Evolutionary conservation across 306 rosid species (phyloP), one percentile per base, ranked within the genome.

Genomic region (Heteromeles arbutifolia): DNA sequence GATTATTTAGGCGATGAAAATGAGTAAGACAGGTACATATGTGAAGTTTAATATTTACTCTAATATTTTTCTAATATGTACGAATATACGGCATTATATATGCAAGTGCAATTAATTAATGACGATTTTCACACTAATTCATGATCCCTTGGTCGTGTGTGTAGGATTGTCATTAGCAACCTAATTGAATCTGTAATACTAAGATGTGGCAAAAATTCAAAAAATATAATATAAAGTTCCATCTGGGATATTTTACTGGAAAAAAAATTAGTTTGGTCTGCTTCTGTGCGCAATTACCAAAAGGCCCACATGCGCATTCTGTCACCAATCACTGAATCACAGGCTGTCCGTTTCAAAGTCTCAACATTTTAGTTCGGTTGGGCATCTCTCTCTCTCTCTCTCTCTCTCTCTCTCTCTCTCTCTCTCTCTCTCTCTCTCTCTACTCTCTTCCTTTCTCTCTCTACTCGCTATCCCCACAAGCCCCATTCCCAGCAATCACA

Each of bases 401-500:
- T 14, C 37, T 12, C 37, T 50, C 17, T 65, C 78, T 18, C 65
- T 25, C 76, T 22, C 57, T 71, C 74, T 43, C 11, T 70, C 78
- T 14, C 37, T 12, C 37, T n/a, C n/a, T n/a, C n/a, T n/a, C n/a
- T n/a, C 76, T 22, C 57, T 71, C 74, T 43, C 11, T 70, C 78
- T 14, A 4, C 37, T 12, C 37, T 45, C 2, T 45, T 17, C 53
- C 53, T 2, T 48, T 15, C 66, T 74, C 67, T 50, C 17, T 65
- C 78, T 18, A 7, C 41, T 9, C 31, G 48, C 77, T 78, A 83
- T 76, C 76, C 91, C 77, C 82, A 72, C 82, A 71, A 77, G 34
- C 68, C 26, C 77, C 87, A 65, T 63, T 48, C 83, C 84, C 74
- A 81, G 97, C 96, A 93, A 91, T 93, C 92, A 90, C 84, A 84